These are phyloP conservation scores for Lentinula novae-zelandiae DNA, from an alignment of 1,284 basidiomycete species.

Conservation along the genomic window DNA sequence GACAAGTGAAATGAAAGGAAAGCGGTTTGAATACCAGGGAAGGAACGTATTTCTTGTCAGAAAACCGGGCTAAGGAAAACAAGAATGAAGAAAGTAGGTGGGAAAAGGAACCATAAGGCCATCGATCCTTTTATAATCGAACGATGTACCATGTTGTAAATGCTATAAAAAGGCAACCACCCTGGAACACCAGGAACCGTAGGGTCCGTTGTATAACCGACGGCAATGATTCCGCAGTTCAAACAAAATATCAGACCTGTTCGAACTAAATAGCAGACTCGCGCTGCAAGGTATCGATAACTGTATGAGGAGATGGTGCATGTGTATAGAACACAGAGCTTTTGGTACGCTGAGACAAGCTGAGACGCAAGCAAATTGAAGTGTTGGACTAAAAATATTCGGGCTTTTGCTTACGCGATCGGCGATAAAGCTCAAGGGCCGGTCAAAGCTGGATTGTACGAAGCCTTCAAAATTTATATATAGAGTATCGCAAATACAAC, in stretches of 20 bases:
- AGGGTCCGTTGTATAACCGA: neutral
- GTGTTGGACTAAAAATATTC: neutral
- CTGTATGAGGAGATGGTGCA: too few species aligned
- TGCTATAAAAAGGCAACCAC: neutral
- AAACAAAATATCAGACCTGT: neutral
- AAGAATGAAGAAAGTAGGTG: neutral
- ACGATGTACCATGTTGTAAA: neutral
- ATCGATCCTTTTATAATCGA: neutral
- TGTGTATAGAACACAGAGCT: too few species aligned
- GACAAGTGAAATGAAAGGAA: constrained; percentile 2
- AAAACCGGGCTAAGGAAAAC: neutral
- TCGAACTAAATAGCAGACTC: too few species aligned
- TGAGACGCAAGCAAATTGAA: too few species aligned
- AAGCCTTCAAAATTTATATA: too few species aligned
- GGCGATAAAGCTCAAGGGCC: neutral
- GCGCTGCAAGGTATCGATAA: too few species aligned
- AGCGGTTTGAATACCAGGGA: neutral
- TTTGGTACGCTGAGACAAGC: too few species aligned
- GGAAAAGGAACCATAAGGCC: neutral
- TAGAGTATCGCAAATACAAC: too few species aligned
- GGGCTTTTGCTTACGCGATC: neutral
- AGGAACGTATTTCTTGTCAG: constrained; percentile 2
- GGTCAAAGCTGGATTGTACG: neutral
- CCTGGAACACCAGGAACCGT: neutral
- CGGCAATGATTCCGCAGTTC: neutral